Base-by-base conservation (phyloP, 352 stramenopile species). In the Pythium aquatile region DNA sequence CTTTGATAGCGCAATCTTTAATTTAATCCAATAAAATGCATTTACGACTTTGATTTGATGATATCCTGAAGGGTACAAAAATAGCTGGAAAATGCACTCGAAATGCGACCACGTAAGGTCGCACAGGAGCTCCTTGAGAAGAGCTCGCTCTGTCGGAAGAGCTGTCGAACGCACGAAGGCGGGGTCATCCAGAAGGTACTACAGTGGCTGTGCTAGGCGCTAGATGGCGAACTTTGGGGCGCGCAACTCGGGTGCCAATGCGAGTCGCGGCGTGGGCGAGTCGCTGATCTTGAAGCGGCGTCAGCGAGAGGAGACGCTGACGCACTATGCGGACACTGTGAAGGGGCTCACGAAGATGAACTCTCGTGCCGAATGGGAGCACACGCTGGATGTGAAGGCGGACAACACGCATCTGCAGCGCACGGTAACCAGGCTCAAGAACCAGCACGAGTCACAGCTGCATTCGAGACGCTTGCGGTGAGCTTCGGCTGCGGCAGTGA, bases 401-500 rank as follows among this genome's bases (percentile, higher is more conserved):
- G 78, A 90, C 26, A 56, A n/a, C 24, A 75, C 72, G 17, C 68
- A 88, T 26, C 66, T 90, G 17, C 72, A 84, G 39, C 72, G 73
- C 28, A 70, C 74, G 26, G 64, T 85, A 14, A 35, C 53, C 8
- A 74, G 69, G n/a, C 66, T 93, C 28, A 87, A 86, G 65, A 90
- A 91, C 51, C 82, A 93, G 61, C 73, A 88, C 42, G 84, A 93
- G 66, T 90, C 82, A 24, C 67, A 90, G 33, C 69, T 93, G 16
- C 82, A 91, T 51, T 87, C 76, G 11, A 66, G 82, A 7, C 75
- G 76, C 2, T 70, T 91, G 24, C 56, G 72, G 82, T 88, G 56
- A 11, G 59, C 42, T 7, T 33, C 11, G 5, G 14, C 11, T 49
- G n/a, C 3, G 56, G 48, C 40, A 16, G 24, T 61, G 20, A n/a